Conservation (phyloP, 2,329 filamentous ascomycete species). For the Pseudogymnoascus verrucosus region DNA sequence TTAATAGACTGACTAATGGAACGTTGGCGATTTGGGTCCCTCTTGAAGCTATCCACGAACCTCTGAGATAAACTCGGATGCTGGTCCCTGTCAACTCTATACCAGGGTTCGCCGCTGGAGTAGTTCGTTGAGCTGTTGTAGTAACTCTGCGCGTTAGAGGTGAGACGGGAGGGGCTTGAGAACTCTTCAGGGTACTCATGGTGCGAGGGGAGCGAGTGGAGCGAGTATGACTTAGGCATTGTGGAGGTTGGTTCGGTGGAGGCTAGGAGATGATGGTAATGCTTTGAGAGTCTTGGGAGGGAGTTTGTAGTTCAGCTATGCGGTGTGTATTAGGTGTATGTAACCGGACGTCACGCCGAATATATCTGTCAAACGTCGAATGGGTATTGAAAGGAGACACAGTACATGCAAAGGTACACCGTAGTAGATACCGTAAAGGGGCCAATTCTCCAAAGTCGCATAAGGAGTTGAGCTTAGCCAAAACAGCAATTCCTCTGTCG, state of each 20-base stretch:
- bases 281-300: no score
- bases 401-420: no score
- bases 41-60: slow-evolving; percentile 21
- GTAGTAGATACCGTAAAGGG: no score
- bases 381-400: no score
- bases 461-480: no score
- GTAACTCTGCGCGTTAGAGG: background rate
- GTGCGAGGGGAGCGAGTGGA: background rate
- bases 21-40: slow-evolving; percentile 31
- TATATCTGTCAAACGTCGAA: no score
- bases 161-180: background rate
- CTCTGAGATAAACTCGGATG: background rate
- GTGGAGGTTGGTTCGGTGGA: background rate
- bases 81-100: background rate
- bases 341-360: no score
- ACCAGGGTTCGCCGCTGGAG: background rate
- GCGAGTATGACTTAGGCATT: background rate
- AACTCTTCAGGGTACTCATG: background rate
- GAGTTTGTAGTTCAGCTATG: no score
- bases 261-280: background rate
- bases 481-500: no score
- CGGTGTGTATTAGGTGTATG: no score
- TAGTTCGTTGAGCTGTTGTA: background rate
- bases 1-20: background rate
- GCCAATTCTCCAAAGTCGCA: no score